Percentiles rank a stretch among this genome's conserved stretches.
Conservation (phyloP, 2,329 filamentous ascomycete species). For the Didymella keratinophila region DNA sequence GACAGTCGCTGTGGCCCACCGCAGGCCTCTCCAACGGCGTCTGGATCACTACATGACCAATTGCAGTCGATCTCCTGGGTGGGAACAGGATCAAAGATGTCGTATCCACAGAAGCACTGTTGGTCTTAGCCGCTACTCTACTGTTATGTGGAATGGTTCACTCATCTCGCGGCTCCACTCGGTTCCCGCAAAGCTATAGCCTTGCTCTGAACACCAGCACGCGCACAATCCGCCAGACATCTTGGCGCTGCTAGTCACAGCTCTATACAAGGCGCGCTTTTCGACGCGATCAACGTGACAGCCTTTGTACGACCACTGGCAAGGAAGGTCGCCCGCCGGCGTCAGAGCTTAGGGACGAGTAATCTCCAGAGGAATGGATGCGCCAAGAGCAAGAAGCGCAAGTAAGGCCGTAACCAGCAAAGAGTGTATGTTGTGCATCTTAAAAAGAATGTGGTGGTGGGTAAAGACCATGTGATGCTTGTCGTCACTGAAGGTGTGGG, state of each 20-base stretch:
- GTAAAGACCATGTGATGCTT: background rate
- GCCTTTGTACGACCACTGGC: conserved; percentile 1
- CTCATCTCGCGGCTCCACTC: conserved; percentile 6
- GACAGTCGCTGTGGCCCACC: background rate
- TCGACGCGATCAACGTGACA: conserved; percentile 6
- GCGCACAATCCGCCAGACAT: conserved; percentile 3
- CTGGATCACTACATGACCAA: background rate
- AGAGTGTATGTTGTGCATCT: conserved; percentile 2
- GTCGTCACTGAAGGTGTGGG: background rate
- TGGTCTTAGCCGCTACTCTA: background rate
- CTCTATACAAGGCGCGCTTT: background rate
- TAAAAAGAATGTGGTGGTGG: background rate
- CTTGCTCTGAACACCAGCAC: conserved; percentile 2
- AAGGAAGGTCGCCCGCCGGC: background rate
- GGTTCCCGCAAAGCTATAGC: conserved; percentile 1
- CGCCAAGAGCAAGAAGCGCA: background rate
- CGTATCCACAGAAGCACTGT: conserved; percentile 10
- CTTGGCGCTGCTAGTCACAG: background rate
- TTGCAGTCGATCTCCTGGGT: background rate
- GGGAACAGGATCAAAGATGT: background rate
- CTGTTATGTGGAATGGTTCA: background rate
- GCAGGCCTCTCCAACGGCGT: background rate
- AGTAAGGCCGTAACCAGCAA: background rate
- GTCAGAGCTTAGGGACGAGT: background rate
- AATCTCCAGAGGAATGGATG: background rate